Percentiles rank a stretch among this genome's conserved stretches.
Conservation (phyloP, 129 eudicot genomes). For the Flaveria brownii region DNA sequence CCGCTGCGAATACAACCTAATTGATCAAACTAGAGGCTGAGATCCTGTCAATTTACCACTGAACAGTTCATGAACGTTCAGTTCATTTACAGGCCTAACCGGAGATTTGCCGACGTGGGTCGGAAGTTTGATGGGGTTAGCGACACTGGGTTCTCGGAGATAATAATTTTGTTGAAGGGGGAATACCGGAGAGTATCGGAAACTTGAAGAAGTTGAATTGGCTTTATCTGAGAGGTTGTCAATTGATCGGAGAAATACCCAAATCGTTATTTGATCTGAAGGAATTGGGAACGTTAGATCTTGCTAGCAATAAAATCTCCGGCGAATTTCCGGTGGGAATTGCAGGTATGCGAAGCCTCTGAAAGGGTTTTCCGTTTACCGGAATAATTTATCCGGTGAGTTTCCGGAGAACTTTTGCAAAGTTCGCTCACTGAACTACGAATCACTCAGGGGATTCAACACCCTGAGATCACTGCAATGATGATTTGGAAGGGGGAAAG, state of each 20-base stretch:
- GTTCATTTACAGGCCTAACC: too few species aligned
- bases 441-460: too few species aligned
- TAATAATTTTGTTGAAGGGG: slow-evolving; percentile 53
- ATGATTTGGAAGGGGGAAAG: too few species aligned
- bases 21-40: too few species aligned
- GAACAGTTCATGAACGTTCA: too few species aligned
- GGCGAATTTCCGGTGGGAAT: slow-evolving; percentile 61
- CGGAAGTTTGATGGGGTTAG: slow-evolving; percentile 52
- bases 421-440: too few species aligned
- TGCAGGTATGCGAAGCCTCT: slow-evolving; percentile 45
- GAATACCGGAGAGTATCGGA: slow-evolving; percentile 63
- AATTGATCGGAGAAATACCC: slow-evolving; percentile 64
- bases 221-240: slow-evolving; percentile 56
- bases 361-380: slow-evolving; percentile 60
- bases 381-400: slow-evolving; percentile 73
- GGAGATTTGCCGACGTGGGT: slow-evolving; percentile 79
- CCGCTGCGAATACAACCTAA: too few species aligned
- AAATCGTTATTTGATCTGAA: slow-evolving; percentile 54
- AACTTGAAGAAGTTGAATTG: slow-evolving; percentile 61
- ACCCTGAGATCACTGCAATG: too few species aligned
- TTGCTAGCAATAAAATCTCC: slow-evolving; percentile 53
- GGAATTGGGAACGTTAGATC: slow-evolving; percentile 55
- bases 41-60: too few species aligned
- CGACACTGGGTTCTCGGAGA: slow-evolving; percentile 57
- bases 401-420: slow-evolving; percentile 62